These are phyloP conservation scores for Volvariella surrecta DNA, from an alignment of 1,284 basidiomycete genomes.

Conservation along the genomic window DNA sequence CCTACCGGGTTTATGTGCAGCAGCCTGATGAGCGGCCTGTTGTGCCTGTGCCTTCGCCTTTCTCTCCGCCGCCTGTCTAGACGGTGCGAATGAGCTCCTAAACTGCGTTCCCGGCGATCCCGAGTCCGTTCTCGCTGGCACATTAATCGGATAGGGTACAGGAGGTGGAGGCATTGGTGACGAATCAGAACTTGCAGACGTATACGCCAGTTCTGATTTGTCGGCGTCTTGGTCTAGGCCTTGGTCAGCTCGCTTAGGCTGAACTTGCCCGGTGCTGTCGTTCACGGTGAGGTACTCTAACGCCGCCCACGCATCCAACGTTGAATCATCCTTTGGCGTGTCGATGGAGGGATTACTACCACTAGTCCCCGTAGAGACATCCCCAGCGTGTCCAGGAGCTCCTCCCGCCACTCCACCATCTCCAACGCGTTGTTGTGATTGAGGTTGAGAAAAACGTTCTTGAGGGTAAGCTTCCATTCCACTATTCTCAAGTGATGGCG, in stretches of 20 bases:
- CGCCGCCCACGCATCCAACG: slow-evolving; percentile 68
- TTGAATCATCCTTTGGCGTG: slow-evolving; percentile 33
- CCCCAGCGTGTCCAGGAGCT: no score
- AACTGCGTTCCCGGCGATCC: slow-evolving; percentile 27
- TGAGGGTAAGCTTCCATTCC: slow-evolving; percentile 10
- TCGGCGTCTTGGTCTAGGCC: no score
- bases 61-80: slow-evolving; percentile 72
- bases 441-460: not conserved
- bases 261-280: no score
- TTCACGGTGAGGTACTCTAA: slow-evolving; percentile 62
- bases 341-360: slow-evolving; percentile 7
- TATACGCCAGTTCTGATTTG: no score
- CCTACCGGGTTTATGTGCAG: slow-evolving; percentile 60
- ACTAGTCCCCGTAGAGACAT: slow-evolving; percentile 12
- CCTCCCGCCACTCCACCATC: no score
- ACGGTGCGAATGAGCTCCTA: slow-evolving; percentile 79
- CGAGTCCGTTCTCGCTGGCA: no score
- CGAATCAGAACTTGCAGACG: slow-evolving; percentile 3
- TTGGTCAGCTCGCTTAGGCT: not conserved
- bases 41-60: slow-evolving; percentile 78
- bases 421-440: not conserved
- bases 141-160: no score
- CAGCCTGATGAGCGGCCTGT: slow-evolving; percentile 69
- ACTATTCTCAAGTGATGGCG: slow-evolving; percentile 17
- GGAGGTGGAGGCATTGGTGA: slow-evolving; percentile 18